Conservation (phyloP, 306 rosid species). For the Quercus ilex region DNA sequence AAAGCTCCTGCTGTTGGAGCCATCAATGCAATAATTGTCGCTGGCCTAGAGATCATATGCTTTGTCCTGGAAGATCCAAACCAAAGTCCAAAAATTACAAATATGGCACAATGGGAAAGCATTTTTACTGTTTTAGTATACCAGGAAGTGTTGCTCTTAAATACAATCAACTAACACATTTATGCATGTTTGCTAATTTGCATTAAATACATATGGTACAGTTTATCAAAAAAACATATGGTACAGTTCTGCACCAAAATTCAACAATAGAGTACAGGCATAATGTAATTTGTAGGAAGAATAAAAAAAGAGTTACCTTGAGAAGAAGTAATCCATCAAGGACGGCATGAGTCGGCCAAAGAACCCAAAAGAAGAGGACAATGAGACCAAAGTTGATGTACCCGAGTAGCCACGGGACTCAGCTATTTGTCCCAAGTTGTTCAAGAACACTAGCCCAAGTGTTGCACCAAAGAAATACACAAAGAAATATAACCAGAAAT, state of each 20-base stretch:
- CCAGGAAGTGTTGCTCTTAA: no score
- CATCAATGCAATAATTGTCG: slow-evolving; percentile 34
- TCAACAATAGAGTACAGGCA: no score
- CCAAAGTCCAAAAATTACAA: not conserved
- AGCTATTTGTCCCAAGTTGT: slow-evolving; percentile 88
- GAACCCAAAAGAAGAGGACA: slow-evolving; percentile 83
- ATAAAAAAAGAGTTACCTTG: slow-evolving; percentile 42
- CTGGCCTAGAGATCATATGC: slow-evolving; percentile 52
- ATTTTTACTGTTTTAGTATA: not conserved
- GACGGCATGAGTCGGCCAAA: slow-evolving; percentile 92
- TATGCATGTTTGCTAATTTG: slow-evolving; percentile 8
- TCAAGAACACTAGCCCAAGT: slow-evolving; percentile 72
- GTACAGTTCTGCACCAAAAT: slow-evolving; percentile 2
- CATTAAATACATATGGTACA: slow-evolving; percentile 26
- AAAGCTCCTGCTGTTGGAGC: slow-evolving; percentile 59
- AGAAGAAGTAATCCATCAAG: slow-evolving; percentile 47
- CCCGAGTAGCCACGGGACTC: slow-evolving; percentile 67
- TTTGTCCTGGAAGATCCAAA: slow-evolving; percentile 44
- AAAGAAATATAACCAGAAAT: slow-evolving; percentile 78
- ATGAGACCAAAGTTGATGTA: slow-evolving; percentile 66
- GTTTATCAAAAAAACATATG: slow-evolving; percentile 9
- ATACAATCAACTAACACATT: slow-evolving; percentile 19
- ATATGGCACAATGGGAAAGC: not conserved
- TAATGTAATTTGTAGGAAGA: not conserved
- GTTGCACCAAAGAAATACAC: slow-evolving; percentile 74